Evolutionary conservation across 164 flowering plant genomes (phyloP).

Genomic region (Cinnamomum chago): DNA sequence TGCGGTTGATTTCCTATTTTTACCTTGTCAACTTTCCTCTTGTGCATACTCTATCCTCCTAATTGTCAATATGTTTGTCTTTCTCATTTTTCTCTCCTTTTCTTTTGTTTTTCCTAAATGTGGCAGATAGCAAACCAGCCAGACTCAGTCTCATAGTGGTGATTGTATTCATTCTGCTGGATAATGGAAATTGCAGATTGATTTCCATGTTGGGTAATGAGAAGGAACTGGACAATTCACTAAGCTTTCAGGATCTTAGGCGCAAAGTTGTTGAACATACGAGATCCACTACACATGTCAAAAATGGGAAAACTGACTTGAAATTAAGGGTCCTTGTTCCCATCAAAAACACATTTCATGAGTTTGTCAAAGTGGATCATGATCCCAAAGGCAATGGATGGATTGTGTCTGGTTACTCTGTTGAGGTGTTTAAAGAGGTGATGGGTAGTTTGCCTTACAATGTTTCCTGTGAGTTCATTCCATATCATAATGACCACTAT

Average conservation of each 20-base stretch:
- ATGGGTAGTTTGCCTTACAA: background rate
- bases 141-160: too few species aligned
- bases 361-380: conserved; percentile 23
- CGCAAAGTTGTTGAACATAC: conserved; percentile 25
- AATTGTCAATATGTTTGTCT: too few species aligned
- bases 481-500: background rate
- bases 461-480: background rate
- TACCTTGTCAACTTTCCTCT: too few species aligned
- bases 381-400: conserved; percentile 2
- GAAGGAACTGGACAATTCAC: background rate
- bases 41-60: too few species aligned
- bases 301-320: conserved; percentile 29
- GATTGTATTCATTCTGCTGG: too few species aligned
- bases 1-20: too few species aligned
- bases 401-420: background rate
- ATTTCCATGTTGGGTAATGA: too few species aligned
- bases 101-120: too few species aligned
- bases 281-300: conserved; percentile 10
- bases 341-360: conserved; percentile 20
- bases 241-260: background rate
- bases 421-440: background rate
- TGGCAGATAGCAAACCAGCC: too few species aligned
- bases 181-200: too few species aligned
- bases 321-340: conserved; percentile 32
- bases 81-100: too few species aligned